phyloP scores from a whole-genome alignment of 768 basidiomycete species.

The Coprinellus aureogranulatus region DNA sequence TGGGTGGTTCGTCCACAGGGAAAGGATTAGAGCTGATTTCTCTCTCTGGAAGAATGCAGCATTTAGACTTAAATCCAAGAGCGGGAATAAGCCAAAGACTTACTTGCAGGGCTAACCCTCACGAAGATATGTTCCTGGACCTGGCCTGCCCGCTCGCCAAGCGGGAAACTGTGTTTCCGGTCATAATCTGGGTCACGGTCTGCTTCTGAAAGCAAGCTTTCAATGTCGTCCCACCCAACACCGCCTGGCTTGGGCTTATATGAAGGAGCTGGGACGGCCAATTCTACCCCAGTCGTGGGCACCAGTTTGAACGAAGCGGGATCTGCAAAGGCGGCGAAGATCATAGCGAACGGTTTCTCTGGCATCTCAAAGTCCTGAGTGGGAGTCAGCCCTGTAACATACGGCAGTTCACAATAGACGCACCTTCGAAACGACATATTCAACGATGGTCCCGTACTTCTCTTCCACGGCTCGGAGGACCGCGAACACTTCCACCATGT shows the following conservation, averaged over 20 bases:
- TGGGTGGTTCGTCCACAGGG: conserved; percentile 4
- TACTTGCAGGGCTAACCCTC: conserved; percentile 13
- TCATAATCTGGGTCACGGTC: conserved; percentile 16
- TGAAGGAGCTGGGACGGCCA: conserved; percentile 26
- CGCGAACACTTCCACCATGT: conserved; percentile 49
- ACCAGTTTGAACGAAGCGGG: conserved; percentile 39
- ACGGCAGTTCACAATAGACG: conserved; percentile 10
- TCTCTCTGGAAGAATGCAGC: conserved; percentile 1
- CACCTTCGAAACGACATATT: conserved; percentile 43
- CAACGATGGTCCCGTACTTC: conserved; percentile 47
- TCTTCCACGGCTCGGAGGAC: conserved; percentile 56
- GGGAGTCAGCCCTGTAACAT: neutral
- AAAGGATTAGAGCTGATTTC: conserved; percentile 1
- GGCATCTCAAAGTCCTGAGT: conserved; percentile 47
- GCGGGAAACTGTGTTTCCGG: neutral
- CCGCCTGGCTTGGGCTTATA: conserved; percentile 26
- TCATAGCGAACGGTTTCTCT: conserved; percentile 39
- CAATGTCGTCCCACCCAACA: conserved; percentile 36
- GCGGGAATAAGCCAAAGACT: conserved; percentile 1
- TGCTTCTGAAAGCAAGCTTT: conserved; percentile 16
- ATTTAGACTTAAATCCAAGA: neutral
- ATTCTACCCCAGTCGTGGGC: conserved; percentile 21
- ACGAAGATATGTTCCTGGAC: conserved; percentile 14
- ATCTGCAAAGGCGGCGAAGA: conserved; percentile 46
- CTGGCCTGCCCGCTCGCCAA: conserved; percentile 6